Conservation (phyloP, 805 yeast species). For the Yarrowia yakushimensis region DNA sequence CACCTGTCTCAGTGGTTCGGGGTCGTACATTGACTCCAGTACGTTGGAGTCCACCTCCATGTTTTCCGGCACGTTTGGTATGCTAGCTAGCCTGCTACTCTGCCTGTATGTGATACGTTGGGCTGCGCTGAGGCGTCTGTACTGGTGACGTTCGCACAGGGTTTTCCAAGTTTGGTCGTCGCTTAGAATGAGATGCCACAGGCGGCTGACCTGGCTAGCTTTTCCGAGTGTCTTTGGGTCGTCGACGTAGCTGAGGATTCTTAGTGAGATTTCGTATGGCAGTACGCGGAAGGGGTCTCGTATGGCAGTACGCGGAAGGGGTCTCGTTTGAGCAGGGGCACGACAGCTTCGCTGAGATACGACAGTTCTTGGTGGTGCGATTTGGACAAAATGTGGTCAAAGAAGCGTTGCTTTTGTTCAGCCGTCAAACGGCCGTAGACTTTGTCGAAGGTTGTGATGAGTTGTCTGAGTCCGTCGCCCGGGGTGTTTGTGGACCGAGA, state of each 20-base stretch:
- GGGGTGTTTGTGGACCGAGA: not conserved
- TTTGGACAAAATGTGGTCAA: constrained; percentile 1
- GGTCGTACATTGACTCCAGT: constrained; percentile 37
- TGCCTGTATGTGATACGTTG: constrained; percentile 22
- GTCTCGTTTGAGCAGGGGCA: constrained; percentile 41
- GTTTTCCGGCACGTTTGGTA: constrained; percentile 11
- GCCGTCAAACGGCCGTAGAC: not conserved
- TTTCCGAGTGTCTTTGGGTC: constrained; percentile 80
- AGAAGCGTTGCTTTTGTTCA: constrained; percentile 1
- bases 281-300: constrained; percentile 55
- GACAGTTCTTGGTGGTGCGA: constrained; percentile 29
- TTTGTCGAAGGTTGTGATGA: not conserved
- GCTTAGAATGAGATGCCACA: constrained; percentile 54
- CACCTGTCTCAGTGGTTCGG: constrained; percentile 34
- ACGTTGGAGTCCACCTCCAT: constrained; percentile 28
- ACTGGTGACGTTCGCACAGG: constrained; percentile 40
- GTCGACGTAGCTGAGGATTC: constrained; percentile 79
- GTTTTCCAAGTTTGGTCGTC: constrained; percentile 46
- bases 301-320: constrained; percentile 58
- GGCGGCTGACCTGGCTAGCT: constrained; percentile 86
- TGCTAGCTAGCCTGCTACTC: constrained; percentile 1
- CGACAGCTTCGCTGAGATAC: constrained; percentile 33
- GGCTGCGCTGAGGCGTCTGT: constrained; percentile 39
- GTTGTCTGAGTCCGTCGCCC: not conserved
- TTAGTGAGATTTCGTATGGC: constrained; percentile 81